Base-by-base conservation (phyloP, 2,329 filamentous ascomycete species). In the Talaromyces marneffei region DNA sequence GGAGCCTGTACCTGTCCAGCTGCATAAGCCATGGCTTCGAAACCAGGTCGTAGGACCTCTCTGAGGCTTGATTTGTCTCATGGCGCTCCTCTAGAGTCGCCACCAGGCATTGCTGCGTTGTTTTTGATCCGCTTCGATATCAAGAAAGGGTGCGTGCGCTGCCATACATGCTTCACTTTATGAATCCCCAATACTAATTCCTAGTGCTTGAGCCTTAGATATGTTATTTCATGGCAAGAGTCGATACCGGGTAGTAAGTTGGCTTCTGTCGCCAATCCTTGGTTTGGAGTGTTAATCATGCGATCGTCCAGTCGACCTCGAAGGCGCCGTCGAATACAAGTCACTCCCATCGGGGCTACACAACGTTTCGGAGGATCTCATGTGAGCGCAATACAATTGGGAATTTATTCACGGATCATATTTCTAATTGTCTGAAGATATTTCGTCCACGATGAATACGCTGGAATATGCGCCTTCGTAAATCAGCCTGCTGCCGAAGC, bases 261-360 rank as follows among this genome's bases (percentile, higher is more conserved):
- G 42, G 6, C 6, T 16, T 1, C 23, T 52, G 9, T 18, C 8
- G 14, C 8, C 18, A 27, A 16, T 55, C 42, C 31, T 14, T 40
- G 37, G 57, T 40, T 18, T 44, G 27, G 57, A 33, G 56, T 48
- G 18, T 56, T 55, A 40, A 39, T 10, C 20, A 25, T 39, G 8
- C 33, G 25, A 37, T 27, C 7, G 58, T 52, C 62, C 61, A 83
- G 81, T 85, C 42, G 75, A 81, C 52, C 83, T 97, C 54, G 90
- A 96, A 67, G 91, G 91, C 60, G 86, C 89, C 25, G 91, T 97
- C 70, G 94, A 99, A 77, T 99, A 92, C 83, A 97, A 97, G 77
- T 95, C 91, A 64, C 83, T 99, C 52, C 94, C 94, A 2, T 97
- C 93, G 0, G 94, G 94, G 25, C 77, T 97, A 55, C 94, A 99